Evolutionary conservation across 805 yeast genomes (phyloP), one percentile per base, ranked within the genome.

Genomic region (Starmerella floricola): DNA sequence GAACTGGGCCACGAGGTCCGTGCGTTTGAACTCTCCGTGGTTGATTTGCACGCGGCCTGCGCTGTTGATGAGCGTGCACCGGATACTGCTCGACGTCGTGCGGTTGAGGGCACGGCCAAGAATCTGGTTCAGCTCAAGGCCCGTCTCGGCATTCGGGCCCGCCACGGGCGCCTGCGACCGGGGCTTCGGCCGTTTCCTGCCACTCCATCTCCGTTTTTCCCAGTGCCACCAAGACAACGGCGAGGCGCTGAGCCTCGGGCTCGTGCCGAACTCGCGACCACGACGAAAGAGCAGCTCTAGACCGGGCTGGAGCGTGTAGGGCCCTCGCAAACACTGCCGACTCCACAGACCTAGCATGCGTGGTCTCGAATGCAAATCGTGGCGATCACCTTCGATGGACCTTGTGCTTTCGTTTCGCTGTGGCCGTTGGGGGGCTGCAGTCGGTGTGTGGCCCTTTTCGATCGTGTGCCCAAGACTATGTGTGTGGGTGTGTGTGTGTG

Each of bases 1-100:
- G 58, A 87, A 83, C 49, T 77, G 75, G 26, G 76, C 67, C 8
- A 88, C 67, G 46, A 88, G 72, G 41, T 76, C 78, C 39, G 80
- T 70, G 55, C 84, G 74, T 47, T 84, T 83, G 59, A 79, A 76
- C 54, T 77, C 81, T 34, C 76, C 71, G 1, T 88, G 78, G 2
- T 80, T 78, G 0, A 80, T 76, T 1, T 71, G 67, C 19, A 83
- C 76, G 32, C 75, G 70, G 0, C 97, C 96, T 2, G 66, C 58
- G 3, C 55, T 48, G 54, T 87, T 86, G 49, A 91, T 77, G 0
- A 83, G 73, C 1, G 97, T 88, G 53, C 96, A 88, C 26, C 86
- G 67, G 17, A 86, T 76, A 24, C 65, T 69, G 57, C 32, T 68
- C 27, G 41, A 33, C 10, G 49, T 36, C 3, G 53, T 40, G 34